Conservation (phyloP, 106 monocot species). For the Dendrobium chrysotoxum region DNA sequence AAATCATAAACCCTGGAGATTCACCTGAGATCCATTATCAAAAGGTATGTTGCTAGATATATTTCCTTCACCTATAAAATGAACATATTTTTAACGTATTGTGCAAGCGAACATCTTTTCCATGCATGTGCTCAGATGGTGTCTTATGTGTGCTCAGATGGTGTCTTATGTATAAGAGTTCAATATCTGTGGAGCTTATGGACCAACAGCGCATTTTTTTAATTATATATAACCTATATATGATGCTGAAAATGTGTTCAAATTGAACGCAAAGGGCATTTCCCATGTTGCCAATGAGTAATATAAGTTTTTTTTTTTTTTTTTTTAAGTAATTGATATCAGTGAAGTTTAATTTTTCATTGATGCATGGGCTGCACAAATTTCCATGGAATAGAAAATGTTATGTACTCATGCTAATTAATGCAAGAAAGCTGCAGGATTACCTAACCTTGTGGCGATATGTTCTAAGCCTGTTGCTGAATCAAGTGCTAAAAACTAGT, state of each 20-base stretch:
- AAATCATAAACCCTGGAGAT: conserved; percentile 66
- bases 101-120: background rate
- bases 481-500: background rate
- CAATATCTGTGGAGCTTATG: background rate
- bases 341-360: background rate
- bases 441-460: background rate
- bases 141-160: background rate
- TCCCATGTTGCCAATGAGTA: background rate
- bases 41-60: conserved; percentile 56
- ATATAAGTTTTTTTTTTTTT: background rate
- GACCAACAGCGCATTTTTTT: background rate
- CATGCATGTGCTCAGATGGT: background rate
- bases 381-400: background rate
- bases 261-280: background rate
- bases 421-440: background rate
- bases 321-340: background rate
- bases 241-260: background rate
- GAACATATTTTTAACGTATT: background rate
- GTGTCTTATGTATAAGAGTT: background rate
- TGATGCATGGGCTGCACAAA: background rate
- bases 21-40: conserved; percentile 64
- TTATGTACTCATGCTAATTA: background rate
- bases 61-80: background rate
- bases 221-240: background rate
- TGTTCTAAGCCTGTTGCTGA: background rate